Base-by-base conservation (phyloP, 2,329 filamentous ascomycete species). In the Cercospora sp. region DNA sequence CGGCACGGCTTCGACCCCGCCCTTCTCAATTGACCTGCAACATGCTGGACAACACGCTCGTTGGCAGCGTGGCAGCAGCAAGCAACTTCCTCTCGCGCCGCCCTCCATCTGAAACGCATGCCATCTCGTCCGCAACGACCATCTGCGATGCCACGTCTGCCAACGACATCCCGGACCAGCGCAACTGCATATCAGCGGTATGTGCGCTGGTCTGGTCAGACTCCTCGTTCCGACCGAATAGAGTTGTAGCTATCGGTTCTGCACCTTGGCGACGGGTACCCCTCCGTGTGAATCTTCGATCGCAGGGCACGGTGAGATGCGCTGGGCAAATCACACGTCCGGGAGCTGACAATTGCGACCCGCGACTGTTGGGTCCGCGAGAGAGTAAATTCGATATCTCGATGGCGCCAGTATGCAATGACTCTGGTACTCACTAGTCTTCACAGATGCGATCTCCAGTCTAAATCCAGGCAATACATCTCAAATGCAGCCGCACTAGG, bases 261-360 rank as follows among this genome's bases (percentile, higher is more conserved):
- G 53, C 53, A 31, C 53, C 53, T 58, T 33, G 53, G 53, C 30
- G 26, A 31, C 53, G 53, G 53, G 6, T 31, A n/a, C 26, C 53
- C 53, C 53, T 58, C 53, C 23, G 53, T 31, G 53, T 58, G 26
- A 28, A 58, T 58, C 53, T 58, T 58, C 53, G 53, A 58, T 58
- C 53, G 53, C 26, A 31, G 7, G n/a, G 30, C 53, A 18, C n/a
- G 12, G 53, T 26, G 13, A 31, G 53, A 31, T 33, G 26, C 26
- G 53, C 53, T n/a, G 26, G 26, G 53, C 53, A 26, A 58, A 58
- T 58, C 53, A 58, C 53, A 58, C 53, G 13, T 3, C 53, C 26
- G n/a, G 53, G 26, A 58, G 53, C 26, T 58, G 53, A 28, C 53
- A 58, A 30, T 33, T 28, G 26, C 26, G 16, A 18, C 26, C 53